Evolutionary conservation across 2,329 filamentous ascomycete genomes (phyloP).

Genomic region (Magnaporthiopsis rhizophila): DNA sequence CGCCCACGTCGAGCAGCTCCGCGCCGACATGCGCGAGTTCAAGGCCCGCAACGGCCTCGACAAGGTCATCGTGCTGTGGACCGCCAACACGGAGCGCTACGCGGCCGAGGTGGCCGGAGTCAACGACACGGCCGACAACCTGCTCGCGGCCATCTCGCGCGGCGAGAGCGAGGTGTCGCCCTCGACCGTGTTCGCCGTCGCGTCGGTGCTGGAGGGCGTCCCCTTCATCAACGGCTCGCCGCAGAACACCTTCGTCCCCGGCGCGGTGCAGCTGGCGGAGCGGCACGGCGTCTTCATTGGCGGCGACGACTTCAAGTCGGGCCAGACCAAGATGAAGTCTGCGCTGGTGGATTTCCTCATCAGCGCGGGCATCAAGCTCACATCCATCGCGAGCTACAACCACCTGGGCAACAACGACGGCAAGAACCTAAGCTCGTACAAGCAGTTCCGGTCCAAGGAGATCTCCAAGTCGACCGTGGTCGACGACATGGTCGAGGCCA

Average conservation of each 20-base stretch:
- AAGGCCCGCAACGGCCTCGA: conserved; percentile 78
- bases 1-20: conserved; percentile 87
- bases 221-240: conserved; percentile 99
- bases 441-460: conserved; percentile 99
- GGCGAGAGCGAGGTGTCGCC: conserved; percentile 90
- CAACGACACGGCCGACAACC: conserved; percentile 94
- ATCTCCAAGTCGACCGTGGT: conserved; percentile 99
- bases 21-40: conserved; percentile 90
- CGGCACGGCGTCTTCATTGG: conserved; percentile 84
- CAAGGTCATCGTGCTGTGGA: conserved; percentile 97
- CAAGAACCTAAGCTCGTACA: conserved; percentile 95
- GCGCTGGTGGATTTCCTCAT: conserved; percentile 97
- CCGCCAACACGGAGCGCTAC: conserved; percentile 96
- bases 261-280: conserved; percentile 82
- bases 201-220: conserved; percentile 78
- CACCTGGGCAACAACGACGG: conserved; percentile 99
- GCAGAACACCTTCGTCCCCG: conserved; percentile 97
- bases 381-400: conserved; percentile 98
- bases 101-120: conserved; percentile 80
- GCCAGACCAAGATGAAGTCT: conserved; percentile 99
- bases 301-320: conserved; percentile 99
- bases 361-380: conserved; percentile 97
- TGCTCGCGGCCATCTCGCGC: conserved; percentile 76
- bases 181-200: conserved; percentile 92
- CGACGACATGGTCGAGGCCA: conserved; percentile 98